Base-by-base conservation (phyloP, 352 stramenopile species). In the Phytophthora colocasiae region DNA sequence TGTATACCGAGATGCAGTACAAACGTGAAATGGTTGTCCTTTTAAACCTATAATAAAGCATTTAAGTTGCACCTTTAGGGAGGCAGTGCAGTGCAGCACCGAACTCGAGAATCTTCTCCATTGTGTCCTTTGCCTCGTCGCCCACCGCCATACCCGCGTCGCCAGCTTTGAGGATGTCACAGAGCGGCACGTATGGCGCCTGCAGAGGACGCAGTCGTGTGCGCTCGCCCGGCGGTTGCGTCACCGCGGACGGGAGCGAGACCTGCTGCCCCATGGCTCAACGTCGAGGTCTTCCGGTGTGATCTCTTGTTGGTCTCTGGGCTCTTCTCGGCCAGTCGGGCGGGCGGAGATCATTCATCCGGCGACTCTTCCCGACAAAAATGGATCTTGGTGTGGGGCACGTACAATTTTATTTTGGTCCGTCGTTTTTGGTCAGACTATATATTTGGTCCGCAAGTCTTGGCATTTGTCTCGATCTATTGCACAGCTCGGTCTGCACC, bases 71-170 rank as follows among this genome's bases (percentile, higher is more conserved):
- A 88, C 80, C 84, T 82, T 85, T 85, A 3, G 87, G 84, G 4
- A 95, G 78, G 31, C 59, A 77, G 6, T 77, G 51, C 14, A 95
- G 43, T 14, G 73, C 50, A 1, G 69, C 47, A 8, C 73, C 68
- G 58, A 93, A 95, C 60, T 95, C 87, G 12, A 93, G 70, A 32
- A 95, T 90, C 68, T 89, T 92, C 56, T 65, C 66, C 32, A 88
- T 67, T 2, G 78, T 69, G 29, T 93, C 84, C 36, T 91, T 92
- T 46, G 75, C 57, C 53, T 95, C 84, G 26, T 92, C 80, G 0
- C 29, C 32, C 6, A 72, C 71, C 0, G 71, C 56, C 3, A 69
- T 59, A 12, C 67, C 51, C 2, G 75, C 52, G 27, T 94, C 82
- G 0, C 77, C 81, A 4, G 70, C 70, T 58, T 92, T 92, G 36